Evolutionary conservation across 805 yeast species (phyloP).

Genomic region (Ascoidea rubescens): DNA sequence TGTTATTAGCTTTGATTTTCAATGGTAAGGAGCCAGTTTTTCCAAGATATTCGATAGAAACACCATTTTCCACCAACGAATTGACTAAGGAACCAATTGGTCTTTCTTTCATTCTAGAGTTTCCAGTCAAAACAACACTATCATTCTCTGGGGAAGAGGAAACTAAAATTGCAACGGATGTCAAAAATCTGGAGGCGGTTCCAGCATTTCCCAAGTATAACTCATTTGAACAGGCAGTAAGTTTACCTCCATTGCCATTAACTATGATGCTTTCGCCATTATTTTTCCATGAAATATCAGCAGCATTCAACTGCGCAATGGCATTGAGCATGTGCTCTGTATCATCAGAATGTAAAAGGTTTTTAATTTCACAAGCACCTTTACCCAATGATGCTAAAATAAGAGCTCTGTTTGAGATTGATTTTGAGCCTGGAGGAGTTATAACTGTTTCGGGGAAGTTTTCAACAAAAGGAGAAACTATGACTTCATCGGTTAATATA

Average conservation of each 20-base stretch:
- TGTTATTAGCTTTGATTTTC: slow-evolving; percentile 50
- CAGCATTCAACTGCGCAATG: slow-evolving; percentile 65
- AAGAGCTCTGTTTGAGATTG: slow-evolving; percentile 90
- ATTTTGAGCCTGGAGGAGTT: slow-evolving; percentile 92
- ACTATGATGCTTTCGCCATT: slow-evolving; percentile 83
- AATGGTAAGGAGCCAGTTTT: slow-evolving; percentile 77
- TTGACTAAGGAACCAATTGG: slow-evolving; percentile 95
- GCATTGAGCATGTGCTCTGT: slow-evolving; percentile 92
- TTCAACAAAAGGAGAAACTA: slow-evolving; percentile 44
- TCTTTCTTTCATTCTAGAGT: slow-evolving; percentile 92
- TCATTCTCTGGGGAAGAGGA: slow-evolving; percentile 27
- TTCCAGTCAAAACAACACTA: slow-evolving; percentile 70
- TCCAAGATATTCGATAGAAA: slow-evolving; percentile 57
- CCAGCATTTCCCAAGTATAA: slow-evolving; percentile 95
- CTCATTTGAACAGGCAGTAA: slow-evolving; percentile 48
- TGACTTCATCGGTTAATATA: slow-evolving; percentile 68
- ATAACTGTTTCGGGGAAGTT: slow-evolving; percentile 29
- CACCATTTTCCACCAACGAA: slow-evolving; percentile 74
- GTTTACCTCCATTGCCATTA: slow-evolving; percentile 71
- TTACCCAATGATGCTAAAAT: slow-evolving; percentile 83
- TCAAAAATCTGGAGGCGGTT: slow-evolving; percentile 89
- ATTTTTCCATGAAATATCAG: slow-evolving; percentile 26
- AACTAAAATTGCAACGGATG: slow-evolving; percentile 84
- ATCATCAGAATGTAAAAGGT: slow-evolving; percentile 89
- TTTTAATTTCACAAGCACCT: slow-evolving; percentile 73